Evolutionary conservation across 1,139 yeast species (phyloP), one percentile per base, ranked within the genome.

Genomic region (Taphrina sp.): DNA sequence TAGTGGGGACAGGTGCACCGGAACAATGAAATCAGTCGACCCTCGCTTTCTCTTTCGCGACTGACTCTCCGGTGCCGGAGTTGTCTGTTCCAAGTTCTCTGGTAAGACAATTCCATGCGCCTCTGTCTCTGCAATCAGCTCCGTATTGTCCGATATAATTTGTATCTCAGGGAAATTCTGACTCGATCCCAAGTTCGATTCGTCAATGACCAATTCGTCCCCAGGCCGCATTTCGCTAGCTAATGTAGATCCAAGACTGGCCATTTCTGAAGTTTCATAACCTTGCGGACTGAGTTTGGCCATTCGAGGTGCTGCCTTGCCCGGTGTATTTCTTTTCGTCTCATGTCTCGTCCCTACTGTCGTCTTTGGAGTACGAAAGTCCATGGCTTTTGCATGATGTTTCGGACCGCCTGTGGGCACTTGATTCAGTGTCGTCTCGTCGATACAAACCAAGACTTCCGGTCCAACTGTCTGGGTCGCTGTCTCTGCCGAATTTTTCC

Each of bases 321-420:
- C 16, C 19, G 45, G 33, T 7, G 20, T 41, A 26, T 16, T 24
- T 16, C 16, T 14, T 17, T 41, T 19, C 10, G 33, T 23, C 8
- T 26, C 10, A 34, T 5, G 5, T 7, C 14, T 34, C 17, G 16
- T 14, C n/a, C 16, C 7, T 8, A 7, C 37, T 16, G 19, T 12
- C 37, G 41, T 17, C 29, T 47, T 47, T 7, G 52, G 52, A 3
- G 52, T 47, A 16, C 42, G 26, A 22, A 47, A 47, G 38, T 36
- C 35, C 52, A 47, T 47, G 20, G 22, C 7, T 24, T 26, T 36
- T 37, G 34, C 36, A n/a, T 20, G n/a, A 1, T 7, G n/a, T n/a
- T 41, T 41, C n/a, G n/a, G n/a, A n/a, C n/a, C n/a, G n/a, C n/a
- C n/a, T n/a, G n/a, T n/a, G n/a, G n/a, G n/a, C n/a, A n/a, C n/a